Evolutionary conservation across 2,329 filamentous ascomycete genomes (phyloP), one percentile per base, ranked within the genome.

Genomic region (Nannizzia gypsea): DNA sequence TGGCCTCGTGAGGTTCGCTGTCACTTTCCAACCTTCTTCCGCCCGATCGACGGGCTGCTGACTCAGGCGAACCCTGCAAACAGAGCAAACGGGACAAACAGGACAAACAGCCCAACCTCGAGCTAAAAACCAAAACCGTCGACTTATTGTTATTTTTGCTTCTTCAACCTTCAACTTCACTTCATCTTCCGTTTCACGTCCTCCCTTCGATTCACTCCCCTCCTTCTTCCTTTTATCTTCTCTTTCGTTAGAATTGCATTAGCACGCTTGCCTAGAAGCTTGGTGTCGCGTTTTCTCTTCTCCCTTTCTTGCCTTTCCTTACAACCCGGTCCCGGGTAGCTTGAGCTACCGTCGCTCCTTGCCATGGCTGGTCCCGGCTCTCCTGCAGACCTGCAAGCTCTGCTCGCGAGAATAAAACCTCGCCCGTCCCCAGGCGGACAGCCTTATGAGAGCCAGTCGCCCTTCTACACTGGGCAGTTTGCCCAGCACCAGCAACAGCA

Each of bases 371-470:
- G 48, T 24, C 34, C 50, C 34, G 46, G 50, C 40, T 56, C 72
- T 67, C 72, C 73, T 61, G 73, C 71, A 62, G 74, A 78, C 70
- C 68, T 78, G 60, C 75, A 77, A 68, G 73, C 75, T 67, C 72
- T 78, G 38, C 70, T 78, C 66, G 74, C 75, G 58, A 76, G 73
- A 63, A 74, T 78, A 64, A 71, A 72, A 63, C 71, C 74, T 15
- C 74, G 75, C 52, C 72, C 71, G 24, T 71, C 70, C 48, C 69
- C 71, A 36, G 68, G 67, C 5, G 67, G 66, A 61, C 67, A 64
- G 24, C 64, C 69, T 61, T 15, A 59, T 44, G 63, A 59, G 58
- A 63, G 42, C 63, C 66, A 26, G 56, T 60, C 31, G 42, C 67
- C 64, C 59, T 62, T 66, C n/a, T 42, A 42, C 5, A 42, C 38